These are phyloP conservation scores for Botrytis porri DNA, from an alignment of 2,329 filamentous ascomycete genomes.

Conservation along the genomic window DNA sequence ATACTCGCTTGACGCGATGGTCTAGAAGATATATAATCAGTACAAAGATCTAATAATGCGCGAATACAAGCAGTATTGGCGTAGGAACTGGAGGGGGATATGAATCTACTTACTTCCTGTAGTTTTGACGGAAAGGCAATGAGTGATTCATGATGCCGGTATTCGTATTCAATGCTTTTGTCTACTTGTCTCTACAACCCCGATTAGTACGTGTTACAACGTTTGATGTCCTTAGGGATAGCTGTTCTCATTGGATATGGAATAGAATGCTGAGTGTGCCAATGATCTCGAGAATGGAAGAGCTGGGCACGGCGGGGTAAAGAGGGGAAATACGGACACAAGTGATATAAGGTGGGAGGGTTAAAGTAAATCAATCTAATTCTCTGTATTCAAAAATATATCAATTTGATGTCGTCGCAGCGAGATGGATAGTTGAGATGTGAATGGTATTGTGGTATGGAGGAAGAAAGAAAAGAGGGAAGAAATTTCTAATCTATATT, in stretches of 20 bases:
- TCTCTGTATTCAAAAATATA: background rate
- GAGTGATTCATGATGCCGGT: constrained; percentile 18
- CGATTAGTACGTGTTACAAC: constrained; percentile 9
- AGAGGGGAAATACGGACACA: constrained; percentile 10
- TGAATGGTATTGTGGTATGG: background rate
- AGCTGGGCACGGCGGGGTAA: constrained; percentile 20
- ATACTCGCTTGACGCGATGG: constrained; percentile 38
- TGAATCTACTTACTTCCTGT: constrained; percentile 14
- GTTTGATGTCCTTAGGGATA: background rate
- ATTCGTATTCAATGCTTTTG: background rate
- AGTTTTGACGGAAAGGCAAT: constrained; percentile 21
- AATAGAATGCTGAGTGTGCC: background rate
- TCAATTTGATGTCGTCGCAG: background rate
- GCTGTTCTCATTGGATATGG: background rate
- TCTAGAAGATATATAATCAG: constrained; percentile 1
- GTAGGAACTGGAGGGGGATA: background rate
- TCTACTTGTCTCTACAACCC: background rate
- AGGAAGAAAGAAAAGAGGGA: background rate
- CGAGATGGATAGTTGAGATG: background rate
- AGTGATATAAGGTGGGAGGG: background rate
- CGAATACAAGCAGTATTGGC: background rate
- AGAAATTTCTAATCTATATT: constrained; percentile 1
- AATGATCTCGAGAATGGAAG: background rate
- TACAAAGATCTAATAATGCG: background rate
- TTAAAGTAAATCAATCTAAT: background rate